Base-by-base conservation (phyloP, 352 stramenopile species). In the Phytopythium vexans region DNA sequence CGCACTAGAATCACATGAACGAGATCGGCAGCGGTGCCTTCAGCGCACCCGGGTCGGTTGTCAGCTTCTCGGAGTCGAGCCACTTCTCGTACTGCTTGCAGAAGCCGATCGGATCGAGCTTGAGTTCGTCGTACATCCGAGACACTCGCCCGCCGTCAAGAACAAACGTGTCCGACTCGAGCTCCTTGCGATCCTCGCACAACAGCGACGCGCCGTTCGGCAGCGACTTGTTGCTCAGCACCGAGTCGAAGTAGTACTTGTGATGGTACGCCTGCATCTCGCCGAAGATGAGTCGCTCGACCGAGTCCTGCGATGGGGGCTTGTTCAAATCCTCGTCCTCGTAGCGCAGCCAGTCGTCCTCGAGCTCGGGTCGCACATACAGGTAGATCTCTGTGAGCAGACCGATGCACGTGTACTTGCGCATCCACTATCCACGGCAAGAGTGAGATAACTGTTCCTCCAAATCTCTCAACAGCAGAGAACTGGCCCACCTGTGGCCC, bases 221-320 rank as follows among this genome's bases (percentile, higher is more conserved):
- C 31, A 89, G 66, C 31, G 73, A 50, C 46, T 84, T 87, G 41
- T 56, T 63, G 12, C 52, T 65, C 48, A 84, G 70, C 21, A 63
- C 63, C 36, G 72, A 79, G 53, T 90, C 81, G 66, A 82, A 93
- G 58, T 93, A 93, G 45, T 89, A 73, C 49, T 91, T 91, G 68
- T 91, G 76, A 41, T 93, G 83, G 56, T 87, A 93, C n/a, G 80
- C 76, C 57, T 93, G 83, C 74, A 93, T 86, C 55, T 93, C 83
- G 8, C 83, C 83, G 61, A 89, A 88, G 62, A 91, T 62, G n/a
- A 91, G 56, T 7, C 78, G 76, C 54, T 93, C 80, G 15, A 88
- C 65, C 8, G 77, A 86, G 54, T 93, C 82, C 49, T 88, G 78
- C 3, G 66, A 77, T 16, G 74, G 65, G 11, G 73, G 74, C 46